phyloP scores from a whole-genome alignment of 345 rosid species.

The Linum usitatissimum region DNA sequence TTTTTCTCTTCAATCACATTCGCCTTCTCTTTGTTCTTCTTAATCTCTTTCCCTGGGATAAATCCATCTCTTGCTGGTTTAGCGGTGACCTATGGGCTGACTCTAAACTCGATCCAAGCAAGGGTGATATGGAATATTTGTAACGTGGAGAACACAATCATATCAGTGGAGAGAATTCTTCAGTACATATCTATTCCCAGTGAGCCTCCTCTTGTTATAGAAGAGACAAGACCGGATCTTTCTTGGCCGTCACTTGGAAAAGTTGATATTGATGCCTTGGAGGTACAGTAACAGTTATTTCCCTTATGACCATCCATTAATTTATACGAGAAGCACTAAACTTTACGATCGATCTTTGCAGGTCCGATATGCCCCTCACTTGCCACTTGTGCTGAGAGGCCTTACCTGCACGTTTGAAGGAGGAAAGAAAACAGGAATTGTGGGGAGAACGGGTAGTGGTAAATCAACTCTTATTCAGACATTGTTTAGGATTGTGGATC shows the following conservation, averaged over 20 bases:
- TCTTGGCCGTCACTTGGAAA: constrained; percentile 68
- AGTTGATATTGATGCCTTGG: constrained; percentile 41
- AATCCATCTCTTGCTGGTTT: constrained; percentile 81
- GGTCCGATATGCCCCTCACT: constrained; percentile 70
- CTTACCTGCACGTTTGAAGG: constrained; percentile 67
- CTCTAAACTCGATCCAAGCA: constrained; percentile 56
- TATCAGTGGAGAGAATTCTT: constrained; percentile 79
- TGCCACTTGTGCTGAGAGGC: constrained; percentile 79
- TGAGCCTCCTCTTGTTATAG: constrained; percentile 69
- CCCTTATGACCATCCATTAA: neutral
- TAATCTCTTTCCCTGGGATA: constrained; percentile 47
- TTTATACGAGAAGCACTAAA: neutral
- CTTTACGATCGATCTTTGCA: constrained; percentile 11
- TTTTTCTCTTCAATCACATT: constrained; percentile 44
- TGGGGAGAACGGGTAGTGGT: constrained; percentile 90
- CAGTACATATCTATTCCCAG: constrained; percentile 58
- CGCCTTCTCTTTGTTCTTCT: constrained; percentile 45
- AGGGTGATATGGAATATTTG: constrained; percentile 60
- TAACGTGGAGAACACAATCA: constrained; percentile 62
- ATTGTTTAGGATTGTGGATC: constrained; percentile 75
- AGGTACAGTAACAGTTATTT: constrained; percentile 36
- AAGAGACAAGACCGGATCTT: constrained; percentile 33
- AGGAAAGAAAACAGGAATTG: constrained; percentile 72
- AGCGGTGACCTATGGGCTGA: constrained; percentile 80
- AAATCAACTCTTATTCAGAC: constrained; percentile 86